Evolutionary conservation across 768 basidiomycete genomes (phyloP).

Genomic region (Russula abietina): DNA sequence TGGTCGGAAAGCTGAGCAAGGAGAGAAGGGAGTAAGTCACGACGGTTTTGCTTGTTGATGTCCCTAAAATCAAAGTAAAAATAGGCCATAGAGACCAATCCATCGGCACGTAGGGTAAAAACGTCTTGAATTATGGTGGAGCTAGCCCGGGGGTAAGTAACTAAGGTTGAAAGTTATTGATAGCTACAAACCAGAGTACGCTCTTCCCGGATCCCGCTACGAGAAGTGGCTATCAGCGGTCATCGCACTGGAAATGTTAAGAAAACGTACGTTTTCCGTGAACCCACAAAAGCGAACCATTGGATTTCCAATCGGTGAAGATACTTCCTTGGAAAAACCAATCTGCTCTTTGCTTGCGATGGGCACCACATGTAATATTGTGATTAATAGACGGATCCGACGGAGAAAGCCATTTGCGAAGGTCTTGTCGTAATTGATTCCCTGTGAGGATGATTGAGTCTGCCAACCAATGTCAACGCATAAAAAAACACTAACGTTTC

Average conservation of each 20-base stretch:
- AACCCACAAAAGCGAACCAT: neutral
- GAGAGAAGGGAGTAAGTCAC: neutral
- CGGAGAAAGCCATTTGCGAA: neutral
- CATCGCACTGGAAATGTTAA: too few species aligned
- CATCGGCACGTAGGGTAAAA: too few species aligned
- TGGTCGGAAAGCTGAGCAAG: neutral
- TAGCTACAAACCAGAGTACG: neutral
- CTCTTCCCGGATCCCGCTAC: neutral
- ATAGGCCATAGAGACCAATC: neutral
- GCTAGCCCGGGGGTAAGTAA: neutral
- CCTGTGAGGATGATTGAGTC: neutral
- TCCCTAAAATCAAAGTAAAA: constrained; percentile 1
- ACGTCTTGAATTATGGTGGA: constrained; percentile 1
- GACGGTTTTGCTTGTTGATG: neutral
- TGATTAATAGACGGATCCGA: neutral
- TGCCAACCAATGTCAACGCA: neutral
- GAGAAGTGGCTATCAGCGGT: neutral
- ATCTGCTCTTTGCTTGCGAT: neutral
- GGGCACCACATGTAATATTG: neutral
- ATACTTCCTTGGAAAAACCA: constrained; percentile 2
- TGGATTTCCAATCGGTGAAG: neutral
- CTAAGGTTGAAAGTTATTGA: neutral
- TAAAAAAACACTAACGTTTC: neutral
- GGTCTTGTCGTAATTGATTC: neutral
- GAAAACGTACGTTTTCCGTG: neutral